Conservation (phyloP, 1,284 basidiomycete genomes). For the Kalmanozyma brasiliensis region DNA sequence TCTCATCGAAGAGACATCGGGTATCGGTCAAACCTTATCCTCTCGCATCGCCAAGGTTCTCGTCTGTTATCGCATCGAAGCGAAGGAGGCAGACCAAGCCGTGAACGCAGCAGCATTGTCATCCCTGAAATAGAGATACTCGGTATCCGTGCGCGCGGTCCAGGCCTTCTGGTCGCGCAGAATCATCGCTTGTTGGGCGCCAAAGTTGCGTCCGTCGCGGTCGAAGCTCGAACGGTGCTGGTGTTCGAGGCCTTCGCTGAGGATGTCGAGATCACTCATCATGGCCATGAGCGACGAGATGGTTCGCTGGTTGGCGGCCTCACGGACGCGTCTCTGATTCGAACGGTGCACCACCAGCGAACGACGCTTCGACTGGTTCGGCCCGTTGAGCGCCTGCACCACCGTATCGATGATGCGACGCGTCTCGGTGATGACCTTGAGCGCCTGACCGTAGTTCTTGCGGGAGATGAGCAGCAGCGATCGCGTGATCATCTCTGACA, state of each 20-base stretch:
- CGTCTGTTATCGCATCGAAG: conserved; percentile 30
- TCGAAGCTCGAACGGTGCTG: conserved; percentile 54
- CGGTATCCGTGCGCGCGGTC: conserved; percentile 57
- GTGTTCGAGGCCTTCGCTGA: conserved; percentile 56
- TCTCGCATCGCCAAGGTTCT: not conserved
- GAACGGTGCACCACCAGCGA: conserved; percentile 33
- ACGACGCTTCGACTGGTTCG: conserved; percentile 26
- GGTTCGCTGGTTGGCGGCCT: conserved; percentile 50
- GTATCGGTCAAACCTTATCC: conserved; percentile 10
- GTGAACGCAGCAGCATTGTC: conserved; percentile 60
- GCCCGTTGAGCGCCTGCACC: conserved; percentile 50
- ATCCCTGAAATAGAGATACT: conserved; percentile 51
- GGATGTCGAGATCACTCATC: conserved; percentile 58
- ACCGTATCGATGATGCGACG: conserved; percentile 64
- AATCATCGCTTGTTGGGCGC: conserved; percentile 64
- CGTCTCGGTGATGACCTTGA: conserved; percentile 57
- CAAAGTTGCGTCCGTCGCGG: conserved; percentile 58
- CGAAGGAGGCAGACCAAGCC: conserved; percentile 47
- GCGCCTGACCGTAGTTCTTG: conserved; percentile 58
- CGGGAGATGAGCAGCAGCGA: conserved; percentile 59
- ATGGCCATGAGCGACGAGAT: conserved; percentile 58
- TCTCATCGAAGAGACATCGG: not conserved
- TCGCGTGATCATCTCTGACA: conserved; percentile 64
- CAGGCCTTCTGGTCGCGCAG: conserved; percentile 63
- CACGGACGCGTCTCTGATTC: conserved; percentile 47